Conservation (phyloP, 2,329 filamentous ascomycete genomes). For the Annulohypoxylon truncatum region DNA sequence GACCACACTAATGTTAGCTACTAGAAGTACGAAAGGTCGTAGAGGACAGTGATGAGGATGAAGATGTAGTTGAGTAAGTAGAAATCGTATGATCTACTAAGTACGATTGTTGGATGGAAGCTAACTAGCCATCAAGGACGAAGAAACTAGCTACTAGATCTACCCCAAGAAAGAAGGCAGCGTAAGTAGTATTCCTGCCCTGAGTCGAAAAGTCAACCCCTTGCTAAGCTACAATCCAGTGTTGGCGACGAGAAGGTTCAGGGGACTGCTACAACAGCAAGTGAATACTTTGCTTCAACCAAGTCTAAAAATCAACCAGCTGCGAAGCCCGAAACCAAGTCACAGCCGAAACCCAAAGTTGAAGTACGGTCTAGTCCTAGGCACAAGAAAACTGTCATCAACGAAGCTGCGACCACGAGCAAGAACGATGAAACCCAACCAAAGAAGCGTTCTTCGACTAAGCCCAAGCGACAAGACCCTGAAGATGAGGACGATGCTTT, state of each 20-base stretch:
- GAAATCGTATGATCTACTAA: not conserved
- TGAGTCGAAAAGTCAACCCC: not conserved
- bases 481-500: constrained; percentile 68
- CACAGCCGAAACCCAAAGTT: constrained; percentile 54
- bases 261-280: constrained; percentile 65
- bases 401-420: constrained; percentile 44
- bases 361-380: constrained; percentile 66
- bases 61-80: constrained; percentile 66
- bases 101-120: not conserved
- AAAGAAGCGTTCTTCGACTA: constrained; percentile 57
- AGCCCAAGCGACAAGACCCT: constrained; percentile 55
- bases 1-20: constrained; percentile 18
- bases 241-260: constrained; percentile 56
- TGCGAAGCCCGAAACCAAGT: constrained; percentile 56
- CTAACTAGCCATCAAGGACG: constrained; percentile 52
- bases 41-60: constrained; percentile 76
- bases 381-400: constrained; percentile 54
- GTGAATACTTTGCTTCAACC: constrained; percentile 67
- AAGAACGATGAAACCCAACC: constrained; percentile 50
- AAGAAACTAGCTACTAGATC: constrained; percentile 67
- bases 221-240: constrained; percentile 18
- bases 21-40: constrained; percentile 74
- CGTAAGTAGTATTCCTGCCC: constrained; percentile 52
- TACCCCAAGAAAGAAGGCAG: constrained; percentile 65
- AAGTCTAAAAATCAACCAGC: constrained; percentile 58